Evolutionary conservation across 2,329 filamentous ascomycete genomes (phyloP), one percentile per base, ranked within the genome.

Genomic region (Bertia moriformis): DNA sequence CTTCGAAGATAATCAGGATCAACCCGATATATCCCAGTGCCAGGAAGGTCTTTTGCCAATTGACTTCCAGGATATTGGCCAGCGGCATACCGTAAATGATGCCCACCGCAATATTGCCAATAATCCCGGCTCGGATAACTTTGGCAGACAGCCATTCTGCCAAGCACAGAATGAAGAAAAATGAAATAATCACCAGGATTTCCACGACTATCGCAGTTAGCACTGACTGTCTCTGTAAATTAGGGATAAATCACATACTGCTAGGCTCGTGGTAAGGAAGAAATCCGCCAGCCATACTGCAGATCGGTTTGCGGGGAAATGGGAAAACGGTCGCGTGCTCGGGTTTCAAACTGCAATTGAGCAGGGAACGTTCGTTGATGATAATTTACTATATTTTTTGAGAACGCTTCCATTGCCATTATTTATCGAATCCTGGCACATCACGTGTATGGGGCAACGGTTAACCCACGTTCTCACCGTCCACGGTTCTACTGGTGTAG

Each of bases 1-100:
- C 53, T 45, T 68, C 62, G 41, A 68, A 67, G 30, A 68, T 67
- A 41, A 69, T 66, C 29, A 69, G 47, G 36, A 69, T 61, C 35
- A 67, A 48, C 2, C 65, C 65, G 14, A 68, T 50, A 45, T 68
- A 68, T 15, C 65, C 65, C 17, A 68, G 44, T 2, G 55, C 55
- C 3, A 67, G 49, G 40, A 67, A 66, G 0, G 62, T 64, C 36
- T 62, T 49, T 43, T 66, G 62, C 63, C 62, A 65, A 17, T 54
- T 44, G 4, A 47, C 27, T 3, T 55, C 45, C n/a, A 67, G 49
- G 35, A 66, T 62, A 45, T 65, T 56, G n/a, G 55, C 62, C 15
- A 66, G 43, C 2, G 63, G 63, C 19, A 53, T 44, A 27, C 64
- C 64, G 38, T 66, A 67, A 14, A 66, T 53, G 22, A 67, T 59